phyloP scores from a whole-genome alignment of 1,284 basidiomycete genomes.

The Moesziomyces sp. region DNA sequence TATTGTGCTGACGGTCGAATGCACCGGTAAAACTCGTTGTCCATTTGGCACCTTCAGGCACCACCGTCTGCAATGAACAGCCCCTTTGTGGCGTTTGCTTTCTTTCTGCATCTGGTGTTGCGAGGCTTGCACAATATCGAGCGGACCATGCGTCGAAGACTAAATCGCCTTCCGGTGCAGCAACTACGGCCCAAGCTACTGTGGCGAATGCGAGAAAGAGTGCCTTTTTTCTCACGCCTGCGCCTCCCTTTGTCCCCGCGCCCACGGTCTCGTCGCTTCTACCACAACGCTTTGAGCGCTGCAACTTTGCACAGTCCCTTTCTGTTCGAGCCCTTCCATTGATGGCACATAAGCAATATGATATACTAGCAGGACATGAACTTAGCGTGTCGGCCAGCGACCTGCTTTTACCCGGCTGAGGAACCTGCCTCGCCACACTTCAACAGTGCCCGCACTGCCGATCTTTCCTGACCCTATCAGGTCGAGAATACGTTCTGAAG shows the following conservation, averaged over 20 bases:
- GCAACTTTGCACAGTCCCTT: background rate
- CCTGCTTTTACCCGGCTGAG: background rate
- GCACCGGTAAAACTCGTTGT: too few relatives aligned
- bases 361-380: background rate
- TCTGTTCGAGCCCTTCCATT: too few relatives aligned
- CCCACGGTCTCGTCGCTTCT: background rate
- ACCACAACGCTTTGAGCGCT: too few relatives aligned
- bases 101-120: too few relatives aligned
- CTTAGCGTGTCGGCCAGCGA: background rate
- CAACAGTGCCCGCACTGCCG: background rate
- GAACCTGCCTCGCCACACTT: background rate
- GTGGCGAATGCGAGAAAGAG: background rate
- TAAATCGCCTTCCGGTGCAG: too few relatives aligned
- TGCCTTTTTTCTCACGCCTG: background rate
- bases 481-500: slow-evolving; percentile 25
- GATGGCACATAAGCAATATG: background rate
- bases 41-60: too few relatives aligned
- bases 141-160: too few relatives aligned
- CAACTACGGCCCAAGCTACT: background rate
- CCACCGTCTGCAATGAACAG: too few relatives aligned
- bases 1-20: too few relatives aligned
- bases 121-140: too few relatives aligned
- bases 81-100: too few relatives aligned
- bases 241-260: background rate
- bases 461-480: background rate